Percentiles rank a stretch among this genome's conserved stretches.
These are phyloP conservation scores for Fraxinus xanthoxyloides DNA, from an alignment of 305 asterid genomes.

Conservation along the genomic window DNA sequence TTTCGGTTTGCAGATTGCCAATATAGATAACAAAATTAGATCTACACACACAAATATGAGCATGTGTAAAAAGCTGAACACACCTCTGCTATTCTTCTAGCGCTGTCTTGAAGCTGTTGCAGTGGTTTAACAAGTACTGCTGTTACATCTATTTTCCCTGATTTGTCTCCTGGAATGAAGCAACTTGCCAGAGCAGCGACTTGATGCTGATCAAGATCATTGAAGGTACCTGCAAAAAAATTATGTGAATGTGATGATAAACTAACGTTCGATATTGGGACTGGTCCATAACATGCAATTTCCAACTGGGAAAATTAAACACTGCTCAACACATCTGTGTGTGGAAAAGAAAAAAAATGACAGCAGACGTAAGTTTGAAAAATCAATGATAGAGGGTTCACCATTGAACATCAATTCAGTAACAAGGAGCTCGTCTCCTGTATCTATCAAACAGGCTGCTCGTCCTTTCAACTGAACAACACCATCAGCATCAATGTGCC, in stretches of 20 bases:
- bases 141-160: conserved; percentile 72
- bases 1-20: neutral
- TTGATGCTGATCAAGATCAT: conserved; percentile 93
- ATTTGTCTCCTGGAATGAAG: conserved; percentile 87
- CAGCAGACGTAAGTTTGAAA: conserved; percentile 3
- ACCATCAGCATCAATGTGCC: conserved; percentile 83
- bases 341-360: neutral
- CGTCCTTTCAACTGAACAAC: conserved; percentile 93
- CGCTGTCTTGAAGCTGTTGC: conserved; percentile 96
- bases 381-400: conserved; percentile 26
- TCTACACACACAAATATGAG: neutral
- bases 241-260: neutral
- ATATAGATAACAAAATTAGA: neutral
- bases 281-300: neutral
- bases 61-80: conserved; percentile 11
- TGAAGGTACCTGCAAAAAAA: conserved; percentile 75
- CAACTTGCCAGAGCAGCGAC: conserved; percentile 92
- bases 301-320: neutral
- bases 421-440: conserved; percentile 97
- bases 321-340: neutral
- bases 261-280: neutral
- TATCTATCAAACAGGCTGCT: conserved; percentile 97
- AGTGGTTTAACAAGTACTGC: conserved; percentile 88
- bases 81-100: conserved; percentile 92
- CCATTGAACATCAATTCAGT: conserved; percentile 98